Evolutionary conservation across 495 filamentous ascomycete genomes (phyloP).

Genomic region (Aspergillus ostianus): DNA sequence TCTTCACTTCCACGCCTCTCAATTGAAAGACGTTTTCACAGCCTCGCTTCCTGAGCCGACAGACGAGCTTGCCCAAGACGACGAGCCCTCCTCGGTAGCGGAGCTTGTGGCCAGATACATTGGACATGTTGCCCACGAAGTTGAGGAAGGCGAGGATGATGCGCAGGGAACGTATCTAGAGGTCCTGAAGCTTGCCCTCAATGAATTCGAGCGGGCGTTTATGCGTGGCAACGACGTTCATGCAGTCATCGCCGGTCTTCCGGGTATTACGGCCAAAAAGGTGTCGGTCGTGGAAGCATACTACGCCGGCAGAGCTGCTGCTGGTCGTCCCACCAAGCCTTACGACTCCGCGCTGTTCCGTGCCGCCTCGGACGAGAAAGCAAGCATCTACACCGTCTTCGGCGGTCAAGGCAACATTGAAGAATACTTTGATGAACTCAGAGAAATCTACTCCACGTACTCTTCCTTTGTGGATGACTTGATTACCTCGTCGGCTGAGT

Average conservation of each 20-base stretch:
- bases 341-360: constrained; percentile 93
- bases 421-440: constrained; percentile 97
- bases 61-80: constrained; percentile 95
- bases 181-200: constrained; percentile 81
- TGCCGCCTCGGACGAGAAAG: constrained; percentile 74
- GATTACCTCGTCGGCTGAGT: constrained; percentile 71
- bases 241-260: constrained; percentile 76
- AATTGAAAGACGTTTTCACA: constrained; percentile 83
- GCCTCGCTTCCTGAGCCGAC: constrained; percentile 83
- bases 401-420: constrained; percentile 99
- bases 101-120: constrained; percentile 93
- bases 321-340: constrained; percentile 75
- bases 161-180: constrained; percentile 78
- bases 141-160: constrained; percentile 89
- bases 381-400: constrained; percentile 85
- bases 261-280: constrained; percentile 88
- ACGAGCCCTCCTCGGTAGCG: constrained; percentile 89
- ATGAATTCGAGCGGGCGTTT: constrained; percentile 94
- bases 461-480: constrained; percentile 85
- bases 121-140: constrained; percentile 79
- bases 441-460: constrained; percentile 87
- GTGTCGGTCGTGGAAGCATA: constrained; percentile 82
- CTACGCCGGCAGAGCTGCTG: constrained; percentile 81
- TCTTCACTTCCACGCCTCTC: constrained; percentile 91
- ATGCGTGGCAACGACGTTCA: constrained; percentile 96